Conservation (phyloP, 345 rosid genomes). For the Rhizophora mangle region DNA sequence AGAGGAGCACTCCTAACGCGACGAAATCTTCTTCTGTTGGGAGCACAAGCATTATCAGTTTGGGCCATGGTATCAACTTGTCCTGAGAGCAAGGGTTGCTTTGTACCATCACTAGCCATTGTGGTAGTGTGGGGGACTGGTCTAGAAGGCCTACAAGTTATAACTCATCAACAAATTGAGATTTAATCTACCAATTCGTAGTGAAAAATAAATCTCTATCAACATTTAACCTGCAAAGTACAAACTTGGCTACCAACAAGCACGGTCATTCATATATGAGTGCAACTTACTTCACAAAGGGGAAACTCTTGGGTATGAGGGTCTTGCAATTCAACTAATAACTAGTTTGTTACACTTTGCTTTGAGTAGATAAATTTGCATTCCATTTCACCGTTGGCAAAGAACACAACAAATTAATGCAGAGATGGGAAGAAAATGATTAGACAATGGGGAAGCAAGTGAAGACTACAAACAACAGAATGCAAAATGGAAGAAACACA, state of each 20-base stretch:
- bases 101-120: conserved; percentile 53
- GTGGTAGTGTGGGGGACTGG: conserved; percentile 6
- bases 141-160: conserved; percentile 20
- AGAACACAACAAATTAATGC: not conserved
- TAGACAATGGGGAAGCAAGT: no score
- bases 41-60: conserved; percentile 18
- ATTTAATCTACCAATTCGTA: no score
- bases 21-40: conserved; percentile 45
- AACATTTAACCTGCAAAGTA: not conserved
- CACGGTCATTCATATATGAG: not conserved
- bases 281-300: not conserved
- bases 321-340: not conserved
- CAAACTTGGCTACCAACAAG: not conserved
- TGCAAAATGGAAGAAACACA: not conserved
- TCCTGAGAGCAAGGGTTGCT: conserved; percentile 48
- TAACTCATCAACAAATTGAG: no score
- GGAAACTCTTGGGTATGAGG: not conserved
- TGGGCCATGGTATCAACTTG: conserved; percentile 24
- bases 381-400: not conserved
- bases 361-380: not conserved
- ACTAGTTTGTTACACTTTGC: not conserved
- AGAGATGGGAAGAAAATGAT: not conserved
- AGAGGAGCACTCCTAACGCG: conserved; percentile 73
- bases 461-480: not conserved
- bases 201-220: no score